A percentile compares a stretch with the other conserved stretches of the same genome.
phyloP scores from a whole-genome alignment of 352 stramenopile genomes.

The Phytophthora fragariaefolia region DNA sequence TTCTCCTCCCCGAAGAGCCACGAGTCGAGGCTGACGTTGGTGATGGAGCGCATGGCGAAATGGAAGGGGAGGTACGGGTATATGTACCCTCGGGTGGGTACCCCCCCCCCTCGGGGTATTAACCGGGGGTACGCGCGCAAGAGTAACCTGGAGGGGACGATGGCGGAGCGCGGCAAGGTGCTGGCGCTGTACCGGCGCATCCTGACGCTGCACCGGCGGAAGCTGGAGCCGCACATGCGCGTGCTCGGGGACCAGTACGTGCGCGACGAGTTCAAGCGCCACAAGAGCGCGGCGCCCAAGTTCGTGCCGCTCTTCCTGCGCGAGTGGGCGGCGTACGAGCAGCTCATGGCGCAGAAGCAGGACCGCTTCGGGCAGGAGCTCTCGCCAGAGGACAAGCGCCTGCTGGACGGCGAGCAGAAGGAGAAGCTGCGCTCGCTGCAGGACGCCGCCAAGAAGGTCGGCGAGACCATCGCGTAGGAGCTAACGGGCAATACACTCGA shows the following conservation, averaged over 20 bases:
- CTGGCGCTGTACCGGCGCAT: slow-evolving; percentile 82
- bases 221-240: slow-evolving; percentile 84
- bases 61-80: too few species aligned
- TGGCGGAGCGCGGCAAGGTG: slow-evolving; percentile 52
- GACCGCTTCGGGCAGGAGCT: slow-evolving; percentile 77
- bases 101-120: too few species aligned
- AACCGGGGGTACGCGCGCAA: too few species aligned
- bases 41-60: slow-evolving; percentile 66
- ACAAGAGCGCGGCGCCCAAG: slow-evolving; percentile 78
- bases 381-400: slow-evolving; percentile 55
- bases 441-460: slow-evolving; percentile 72
- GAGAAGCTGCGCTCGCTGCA: slow-evolving; percentile 74
- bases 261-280: slow-evolving; percentile 84
- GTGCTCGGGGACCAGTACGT: slow-evolving; percentile 87
- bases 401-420: slow-evolving; percentile 75
- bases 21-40: slow-evolving; percentile 75
- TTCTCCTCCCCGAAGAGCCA: slow-evolving; percentile 87
- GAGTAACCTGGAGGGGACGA: slow-evolving; percentile 5
- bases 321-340: slow-evolving; percentile 82
- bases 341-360: slow-evolving; percentile 55
- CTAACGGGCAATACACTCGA: neutral
- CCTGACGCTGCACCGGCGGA: slow-evolving; percentile 75
- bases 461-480: slow-evolving; percentile 60
- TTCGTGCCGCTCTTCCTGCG: slow-evolving; percentile 80
- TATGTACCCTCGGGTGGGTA: too few species aligned